These are phyloP conservation scores for Sclerotinia spermophila DNA, from an alignment of 2,329 filamentous ascomycete species.

Conservation along the genomic window DNA sequence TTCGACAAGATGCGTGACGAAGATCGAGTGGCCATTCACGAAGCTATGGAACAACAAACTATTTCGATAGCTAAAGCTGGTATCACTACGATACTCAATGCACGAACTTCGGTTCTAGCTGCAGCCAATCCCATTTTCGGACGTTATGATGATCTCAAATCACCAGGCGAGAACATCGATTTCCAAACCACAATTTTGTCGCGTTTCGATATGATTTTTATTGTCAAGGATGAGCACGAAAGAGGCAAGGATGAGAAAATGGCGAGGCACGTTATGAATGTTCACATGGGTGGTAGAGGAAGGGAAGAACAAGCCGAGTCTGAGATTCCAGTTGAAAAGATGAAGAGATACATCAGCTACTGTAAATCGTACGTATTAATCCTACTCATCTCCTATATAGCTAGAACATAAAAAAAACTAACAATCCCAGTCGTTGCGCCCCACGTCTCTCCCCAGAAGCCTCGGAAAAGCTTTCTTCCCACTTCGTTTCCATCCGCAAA, in stretches of 20 bases:
- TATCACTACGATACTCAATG: slow-evolving; percentile 97
- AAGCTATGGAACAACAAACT: slow-evolving; percentile 99
- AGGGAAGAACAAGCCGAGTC: slow-evolving; percentile 78
- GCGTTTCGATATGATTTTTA: slow-evolving; percentile 99
- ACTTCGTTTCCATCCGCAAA: slow-evolving; percentile 93
- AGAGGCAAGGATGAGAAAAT: slow-evolving; percentile 86
- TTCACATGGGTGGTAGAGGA: slow-evolving; percentile 88
- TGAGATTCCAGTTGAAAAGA: slow-evolving; percentile 91
- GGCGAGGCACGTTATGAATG: slow-evolving; percentile 93
- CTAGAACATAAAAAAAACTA: slow-evolving; percentile 9
- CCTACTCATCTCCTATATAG: not conserved
- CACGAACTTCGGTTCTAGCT: slow-evolving; percentile 88
- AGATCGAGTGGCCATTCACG: slow-evolving; percentile 95
- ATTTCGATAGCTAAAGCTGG: slow-evolving; percentile 98
- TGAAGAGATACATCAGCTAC: slow-evolving; percentile 96
- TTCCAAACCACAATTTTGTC: slow-evolving; percentile 98
- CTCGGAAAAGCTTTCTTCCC: slow-evolving; percentile 91
- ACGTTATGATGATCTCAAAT: slow-evolving; percentile 96
- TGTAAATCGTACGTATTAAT: slow-evolving; percentile 73
- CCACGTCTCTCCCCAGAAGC: slow-evolving; percentile 87
- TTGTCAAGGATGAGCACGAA: slow-evolving; percentile 93
- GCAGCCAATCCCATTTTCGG: slow-evolving; percentile 98
- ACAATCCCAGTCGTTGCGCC: slow-evolving; percentile 70
- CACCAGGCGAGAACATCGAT: slow-evolving; percentile 96
- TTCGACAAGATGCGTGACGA: slow-evolving; percentile 99